Evolutionary conservation across 352 stramenopile genomes (phyloP), one percentile per base, ranked within the genome.

Genomic region (Phytophthora cajani): DNA sequence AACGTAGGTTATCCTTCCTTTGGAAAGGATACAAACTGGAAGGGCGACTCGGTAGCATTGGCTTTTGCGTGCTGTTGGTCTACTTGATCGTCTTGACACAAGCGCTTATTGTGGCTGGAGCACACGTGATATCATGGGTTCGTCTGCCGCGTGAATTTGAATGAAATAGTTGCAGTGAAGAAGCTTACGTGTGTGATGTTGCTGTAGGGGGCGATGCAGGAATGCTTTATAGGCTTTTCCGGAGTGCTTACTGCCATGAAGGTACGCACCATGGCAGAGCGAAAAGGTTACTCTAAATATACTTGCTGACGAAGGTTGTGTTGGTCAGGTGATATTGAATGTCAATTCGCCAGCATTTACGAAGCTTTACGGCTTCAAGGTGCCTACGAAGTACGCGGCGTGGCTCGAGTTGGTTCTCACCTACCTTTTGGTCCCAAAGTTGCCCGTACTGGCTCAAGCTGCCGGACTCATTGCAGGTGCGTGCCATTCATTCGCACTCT

Each of bases 401-500:
- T 97, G 92, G 91, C 76, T 97, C 2, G 92, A 98, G 71, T 75
- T 98, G 14, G 62, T 95, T 14, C 57, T 96, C 27, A 95, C 96
- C 4, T 91, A 95, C 53, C 36, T 94, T 17, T 65, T 97, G 19
- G 87, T 97, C 1, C 91, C 82, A 1, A 75, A 90, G 50, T 76
- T 91, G 12, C 95, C 91, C 10, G 87, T 98, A 46, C 67, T 97
- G 25, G 90, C 88, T 25, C 91, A 97, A 78, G 80, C 93, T 52
- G 93, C 87, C 40, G 92, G 92, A 17, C 93, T 97, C 23, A 55
- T 96, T 11, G 87, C 90, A 62, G 92, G 92, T 92, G 59, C 10
- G 54, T 11, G 23, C 30, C 33, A 6, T 27, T 27, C 19, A 32
- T 21, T 7, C 11, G 30, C 32, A 50, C 3, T 17, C 12, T 44